Conservation (phyloP, 2,329 filamentous ascomycete species). For the Phyllosticta paracitricarpa region DNA sequence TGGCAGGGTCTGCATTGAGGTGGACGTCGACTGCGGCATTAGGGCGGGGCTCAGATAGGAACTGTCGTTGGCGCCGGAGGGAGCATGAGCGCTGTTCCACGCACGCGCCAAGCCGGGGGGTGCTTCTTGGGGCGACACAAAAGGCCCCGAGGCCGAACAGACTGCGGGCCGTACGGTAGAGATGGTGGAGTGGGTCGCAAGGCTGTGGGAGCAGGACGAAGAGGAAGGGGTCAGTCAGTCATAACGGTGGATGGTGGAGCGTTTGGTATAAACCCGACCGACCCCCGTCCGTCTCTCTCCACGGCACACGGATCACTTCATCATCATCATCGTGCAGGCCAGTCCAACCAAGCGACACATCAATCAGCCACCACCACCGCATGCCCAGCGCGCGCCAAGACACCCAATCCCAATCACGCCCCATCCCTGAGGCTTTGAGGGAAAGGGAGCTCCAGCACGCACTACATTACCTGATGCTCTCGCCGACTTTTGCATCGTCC, state of each 20-base stretch:
- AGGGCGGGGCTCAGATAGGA: no score
- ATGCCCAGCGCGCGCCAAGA: conserved; percentile 5
- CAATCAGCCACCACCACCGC: conserved; percentile 2
- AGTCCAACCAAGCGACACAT: neutral
- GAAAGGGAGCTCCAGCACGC: conserved; percentile 3
- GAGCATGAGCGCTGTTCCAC: neutral
- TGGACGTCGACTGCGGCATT: neutral
- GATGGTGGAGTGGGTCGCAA: neutral
- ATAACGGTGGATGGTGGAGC: neutral
- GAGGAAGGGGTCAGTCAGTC: neutral
- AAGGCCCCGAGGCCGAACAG: neutral
- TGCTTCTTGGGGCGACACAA: neutral
- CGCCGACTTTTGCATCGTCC: neutral
- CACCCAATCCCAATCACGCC: conserved; percentile 7
- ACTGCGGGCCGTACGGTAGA: neutral
- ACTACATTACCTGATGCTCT: neutral
- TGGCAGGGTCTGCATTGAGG: neutral
- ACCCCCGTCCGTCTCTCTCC: neutral
- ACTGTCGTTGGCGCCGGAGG: no score
- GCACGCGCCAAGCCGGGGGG: neutral
- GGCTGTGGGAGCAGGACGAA: neutral
- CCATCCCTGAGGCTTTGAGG: conserved; percentile 6
- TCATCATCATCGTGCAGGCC: neutral
- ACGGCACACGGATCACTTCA: neutral
- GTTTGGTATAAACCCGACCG: neutral